These are phyloP conservation scores for Pestalotiopsis sp. DNA, from an alignment of 2,329 filamentous ascomycete genomes.

Conservation along the genomic window DNA sequence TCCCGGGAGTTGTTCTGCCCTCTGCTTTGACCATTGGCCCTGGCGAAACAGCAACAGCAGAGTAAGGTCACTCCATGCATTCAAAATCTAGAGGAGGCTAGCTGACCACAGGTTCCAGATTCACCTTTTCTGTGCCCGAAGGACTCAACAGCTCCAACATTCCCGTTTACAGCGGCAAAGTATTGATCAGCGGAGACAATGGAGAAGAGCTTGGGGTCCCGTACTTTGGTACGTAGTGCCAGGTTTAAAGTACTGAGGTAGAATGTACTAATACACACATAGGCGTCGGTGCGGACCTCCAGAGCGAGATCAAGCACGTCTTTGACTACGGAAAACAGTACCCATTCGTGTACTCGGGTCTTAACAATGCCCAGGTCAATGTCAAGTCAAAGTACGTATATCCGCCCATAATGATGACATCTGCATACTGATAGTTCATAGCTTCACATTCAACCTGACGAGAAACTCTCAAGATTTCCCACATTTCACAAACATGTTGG, in stretches of 20 bases:
- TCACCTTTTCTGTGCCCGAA: conserved; percentile 23
- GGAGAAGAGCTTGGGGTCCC: conserved; percentile 36
- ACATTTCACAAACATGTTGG: conserved; percentile 21
- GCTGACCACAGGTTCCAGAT: not conserved
- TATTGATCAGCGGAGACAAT: conserved; percentile 34
- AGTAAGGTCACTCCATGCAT: conserved; percentile 15
- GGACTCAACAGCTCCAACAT: conserved; percentile 29
- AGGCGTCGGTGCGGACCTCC: conserved; percentile 22
- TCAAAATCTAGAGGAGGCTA: not conserved
- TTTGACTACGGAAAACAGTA: conserved; percentile 20
- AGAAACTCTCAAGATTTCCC: conserved; percentile 28
- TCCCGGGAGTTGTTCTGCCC: conserved; percentile 18
- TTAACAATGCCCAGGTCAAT: conserved; percentile 11
- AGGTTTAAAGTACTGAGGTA: rapidly evolving
- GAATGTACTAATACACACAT: not conserved
- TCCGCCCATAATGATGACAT: not conserved
- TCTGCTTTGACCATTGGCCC: conserved; percentile 17
- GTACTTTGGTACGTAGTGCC: conserved; percentile 28
- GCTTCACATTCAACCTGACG: conserved; percentile 30
- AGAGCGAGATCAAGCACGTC: conserved; percentile 18
- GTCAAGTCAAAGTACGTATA: conserved; percentile 22
- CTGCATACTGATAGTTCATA: conserved; percentile 4
- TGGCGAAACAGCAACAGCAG: conserved; percentile 19
- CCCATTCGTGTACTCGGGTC: conserved; percentile 18
- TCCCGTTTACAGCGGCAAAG: conserved; percentile 37